Base-by-base conservation (phyloP, 176 grass and related monocot genomes). In the Musa beccarii region DNA sequence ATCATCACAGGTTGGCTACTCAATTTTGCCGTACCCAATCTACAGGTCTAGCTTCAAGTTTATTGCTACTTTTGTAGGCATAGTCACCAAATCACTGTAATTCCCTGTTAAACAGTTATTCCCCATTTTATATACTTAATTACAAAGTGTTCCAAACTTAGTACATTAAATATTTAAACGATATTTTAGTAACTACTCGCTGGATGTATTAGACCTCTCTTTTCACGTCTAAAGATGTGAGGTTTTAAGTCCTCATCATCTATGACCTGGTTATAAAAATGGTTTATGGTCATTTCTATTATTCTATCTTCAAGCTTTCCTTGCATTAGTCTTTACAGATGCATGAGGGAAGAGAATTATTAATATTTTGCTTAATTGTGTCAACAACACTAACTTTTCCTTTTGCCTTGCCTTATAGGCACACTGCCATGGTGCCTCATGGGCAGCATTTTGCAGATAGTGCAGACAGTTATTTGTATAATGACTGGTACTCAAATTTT, bases 401-500 rank as follows among this genome's bases (percentile, higher is more conserved):
- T 10, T 70, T 21, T 70, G 10, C 23, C 9, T 28, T 29, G 55
- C 6, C 20, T 57, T 77, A 9, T 69, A 79, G 77, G 53, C 14
- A 49, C 66, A 70, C 28, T 59, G 53, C 77, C 9, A 23, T 28
- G 53, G 14, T 24, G 65, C 59, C 66, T 59, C 17, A 11, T 7
- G 68, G 52, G 34, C 52, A 61, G 52, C 19, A 57, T 59, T 69
- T 70, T 55, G 10, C 25, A 23, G 53, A 79, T 71, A 24, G 17
- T 71, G 66, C 11, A 23, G 26, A 53, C 5, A 57, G 52, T 57
- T 70, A 51, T 49, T 70, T 69, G 13, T 69, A 71, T 71, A 54
- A 79, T 71, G 26, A 52, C 24, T 52, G 65, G 26, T 25, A 79
- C 34, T 79, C 77, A 17, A 79, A 79, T 79, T 79, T 79, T 69